phyloP scores from a whole-genome alignment of 306 rosid species.

The Boehmeria nivea region DNA sequence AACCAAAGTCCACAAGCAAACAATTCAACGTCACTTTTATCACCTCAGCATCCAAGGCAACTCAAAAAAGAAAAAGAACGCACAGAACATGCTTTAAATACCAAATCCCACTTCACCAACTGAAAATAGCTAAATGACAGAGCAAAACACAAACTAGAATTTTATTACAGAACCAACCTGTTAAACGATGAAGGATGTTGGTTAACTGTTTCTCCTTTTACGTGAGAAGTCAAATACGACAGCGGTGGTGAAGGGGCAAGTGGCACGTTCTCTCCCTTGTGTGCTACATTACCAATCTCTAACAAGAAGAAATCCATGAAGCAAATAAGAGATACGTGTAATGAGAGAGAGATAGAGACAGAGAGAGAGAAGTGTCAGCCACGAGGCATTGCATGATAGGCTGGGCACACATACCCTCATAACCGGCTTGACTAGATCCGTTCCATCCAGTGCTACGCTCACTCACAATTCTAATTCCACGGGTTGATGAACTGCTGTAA shows the following conservation, averaged over 20 bases:
- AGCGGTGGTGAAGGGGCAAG: too few relatives aligned
- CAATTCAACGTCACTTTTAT: too few relatives aligned
- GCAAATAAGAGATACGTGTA: constrained; percentile 26
- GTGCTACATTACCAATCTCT: constrained; percentile 39
- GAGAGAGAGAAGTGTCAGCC: too few relatives aligned
- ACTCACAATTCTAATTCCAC: constrained; percentile 31
- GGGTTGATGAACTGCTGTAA: constrained; percentile 23
- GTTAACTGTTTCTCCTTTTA: constrained; percentile 19
- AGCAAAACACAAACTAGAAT: constrained; percentile 2
- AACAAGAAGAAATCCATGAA: constrained; percentile 24
- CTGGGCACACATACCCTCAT: constrained; percentile 35
- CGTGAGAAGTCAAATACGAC: constrained; percentile 26
- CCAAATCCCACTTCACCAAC: too few relatives aligned
- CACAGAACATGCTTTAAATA: too few relatives aligned
- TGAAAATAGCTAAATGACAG: too few relatives aligned
- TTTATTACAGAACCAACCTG: constrained; percentile 31
- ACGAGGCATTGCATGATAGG: constrained; percentile 16
- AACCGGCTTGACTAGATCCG: constrained; percentile 33
- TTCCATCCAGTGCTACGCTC: constrained; percentile 23
- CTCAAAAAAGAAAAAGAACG: too few relatives aligned
- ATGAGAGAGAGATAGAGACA: too few relatives aligned
- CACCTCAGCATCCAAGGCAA: too few relatives aligned
- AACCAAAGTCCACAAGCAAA: too few relatives aligned
- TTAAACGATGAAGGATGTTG: constrained; percentile 19
- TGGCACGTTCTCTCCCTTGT: constrained; percentile 37